Conservation (phyloP, 2,329 filamentous ascomycete species). For the Penicillium sclerotigenum region DNA sequence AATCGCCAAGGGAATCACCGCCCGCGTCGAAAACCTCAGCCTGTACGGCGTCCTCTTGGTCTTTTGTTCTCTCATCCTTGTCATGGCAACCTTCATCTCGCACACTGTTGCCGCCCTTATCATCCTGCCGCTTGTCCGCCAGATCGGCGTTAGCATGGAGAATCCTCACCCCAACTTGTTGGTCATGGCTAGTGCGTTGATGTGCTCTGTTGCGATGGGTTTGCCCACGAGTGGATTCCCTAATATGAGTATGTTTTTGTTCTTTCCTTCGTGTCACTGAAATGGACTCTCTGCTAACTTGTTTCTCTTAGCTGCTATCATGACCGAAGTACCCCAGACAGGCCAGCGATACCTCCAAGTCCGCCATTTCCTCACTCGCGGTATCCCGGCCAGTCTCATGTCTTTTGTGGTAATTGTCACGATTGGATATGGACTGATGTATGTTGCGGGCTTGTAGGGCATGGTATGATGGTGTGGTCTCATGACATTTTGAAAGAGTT, state of each 20-base stretch:
- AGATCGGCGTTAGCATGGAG: constrained; percentile 80
- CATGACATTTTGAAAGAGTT: neutral
- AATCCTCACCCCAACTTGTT: constrained; percentile 89
- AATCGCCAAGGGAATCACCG: constrained; percentile 74
- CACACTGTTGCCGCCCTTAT: constrained; percentile 96
- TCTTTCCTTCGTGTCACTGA: constrained; percentile 3
- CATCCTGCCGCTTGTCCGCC: constrained; percentile 82
- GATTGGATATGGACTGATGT: constrained; percentile 87
- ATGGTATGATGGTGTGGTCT: neutral
- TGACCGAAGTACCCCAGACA: constrained; percentile 93
- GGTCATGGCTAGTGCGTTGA: constrained; percentile 91
- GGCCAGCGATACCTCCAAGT: constrained; percentile 90
- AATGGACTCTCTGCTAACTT: constrained; percentile 10
- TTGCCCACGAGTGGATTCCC: constrained; percentile 94
- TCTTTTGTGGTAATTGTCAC: constrained; percentile 80
- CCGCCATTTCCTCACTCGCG: constrained; percentile 91
- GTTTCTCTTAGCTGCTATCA: constrained; percentile 72
- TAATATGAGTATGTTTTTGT: constrained; percentile 85
- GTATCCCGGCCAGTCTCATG: constrained; percentile 80
- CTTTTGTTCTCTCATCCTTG: constrained; percentile 77
- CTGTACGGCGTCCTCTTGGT: constrained; percentile 84
- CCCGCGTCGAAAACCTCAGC: constrained; percentile 70
- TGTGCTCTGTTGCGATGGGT: constrained; percentile 98
- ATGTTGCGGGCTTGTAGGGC: constrained; percentile 61
- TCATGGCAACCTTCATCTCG: constrained; percentile 95